Conservation (phyloP, 495 filamentous ascomycete genomes). For the Tuber magnatum region DNA sequence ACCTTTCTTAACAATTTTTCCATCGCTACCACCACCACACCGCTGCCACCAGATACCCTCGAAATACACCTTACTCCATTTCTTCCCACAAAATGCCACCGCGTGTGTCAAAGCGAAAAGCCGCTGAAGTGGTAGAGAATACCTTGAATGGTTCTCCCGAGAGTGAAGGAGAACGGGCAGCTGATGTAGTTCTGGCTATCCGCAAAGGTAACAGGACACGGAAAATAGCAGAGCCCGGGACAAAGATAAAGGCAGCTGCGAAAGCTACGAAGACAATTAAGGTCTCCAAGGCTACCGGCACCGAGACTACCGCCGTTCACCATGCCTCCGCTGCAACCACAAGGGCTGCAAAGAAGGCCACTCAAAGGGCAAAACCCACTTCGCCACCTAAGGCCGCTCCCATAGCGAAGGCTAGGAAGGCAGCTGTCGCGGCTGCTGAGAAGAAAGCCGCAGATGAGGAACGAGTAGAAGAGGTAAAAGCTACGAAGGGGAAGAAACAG, state of each 20-base stretch:
- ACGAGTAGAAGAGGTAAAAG: conserved; percentile 11
- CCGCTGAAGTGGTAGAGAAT: conserved; percentile 33
- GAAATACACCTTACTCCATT: conserved; percentile 1
- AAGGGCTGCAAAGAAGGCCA: conserved; percentile 25
- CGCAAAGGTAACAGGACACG: conserved; percentile 21
- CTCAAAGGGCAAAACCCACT: conserved; percentile 30
- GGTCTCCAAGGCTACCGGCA: conserved; percentile 24
- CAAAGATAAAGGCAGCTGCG: conserved; percentile 27
- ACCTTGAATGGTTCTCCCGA: conserved; percentile 5
- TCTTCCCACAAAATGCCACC: conserved; percentile 25
- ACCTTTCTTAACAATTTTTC: conserved; percentile 6
- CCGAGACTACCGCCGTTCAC: conserved; percentile 2
- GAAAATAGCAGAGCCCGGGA: conserved; percentile 20
- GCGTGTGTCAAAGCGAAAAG: conserved; percentile 37
- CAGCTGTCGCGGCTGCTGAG: conserved; percentile 11
- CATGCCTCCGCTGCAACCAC: background rate
- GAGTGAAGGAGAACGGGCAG: conserved; percentile 26
- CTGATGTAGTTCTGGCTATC: conserved; percentile 30
- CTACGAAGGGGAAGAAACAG: conserved; percentile 4
- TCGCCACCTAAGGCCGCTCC: conserved; percentile 13
- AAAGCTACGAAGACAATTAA: conserved; percentile 17
- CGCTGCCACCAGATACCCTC: background rate
- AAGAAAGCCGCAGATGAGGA: conserved; percentile 30
- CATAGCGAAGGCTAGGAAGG: conserved; percentile 26
- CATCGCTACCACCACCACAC: conserved; percentile 8